Evolutionary conservation across 177 flowering plant species (phyloP).

Genomic region (Vitis hybrid): DNA sequence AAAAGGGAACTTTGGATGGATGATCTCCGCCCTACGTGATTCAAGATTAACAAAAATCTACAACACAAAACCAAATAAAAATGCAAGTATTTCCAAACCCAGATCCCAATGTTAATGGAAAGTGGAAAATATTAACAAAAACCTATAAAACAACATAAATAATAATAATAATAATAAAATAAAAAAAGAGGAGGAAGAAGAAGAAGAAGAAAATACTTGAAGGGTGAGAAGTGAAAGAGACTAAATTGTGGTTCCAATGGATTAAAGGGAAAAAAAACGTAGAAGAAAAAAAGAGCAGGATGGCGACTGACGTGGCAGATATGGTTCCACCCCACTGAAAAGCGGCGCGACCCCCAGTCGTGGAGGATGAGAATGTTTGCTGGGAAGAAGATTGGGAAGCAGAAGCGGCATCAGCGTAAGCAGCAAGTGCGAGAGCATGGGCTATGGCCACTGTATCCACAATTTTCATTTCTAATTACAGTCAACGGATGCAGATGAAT

Average conservation of each 20-base stretch:
- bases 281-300: background rate
- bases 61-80: background rate
- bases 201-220: no score
- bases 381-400: no score
- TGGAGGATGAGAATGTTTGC: background rate
- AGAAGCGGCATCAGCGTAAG: no score
- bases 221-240: no score
- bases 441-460: no score
- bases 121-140: background rate
- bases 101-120: background rate
- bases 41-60: constrained; percentile 46
- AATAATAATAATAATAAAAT: background rate
- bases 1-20: constrained; percentile 36
- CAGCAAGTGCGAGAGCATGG: no score
- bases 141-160: no score
- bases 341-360: constrained; percentile 8
- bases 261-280: background rate
- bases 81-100: constrained; percentile 7
- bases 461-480: no score
- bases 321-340: constrained; percentile 48
- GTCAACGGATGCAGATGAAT: no score
- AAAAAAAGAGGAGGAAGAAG: background rate
- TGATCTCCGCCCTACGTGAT: constrained; percentile 28
- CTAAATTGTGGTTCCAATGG: no score
- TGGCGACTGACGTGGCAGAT: constrained; percentile 27